These are phyloP conservation scores for Diplotaxis tenuifolia DNA, from an alignment of 345 rosid species.

Conservation along the genomic window DNA sequence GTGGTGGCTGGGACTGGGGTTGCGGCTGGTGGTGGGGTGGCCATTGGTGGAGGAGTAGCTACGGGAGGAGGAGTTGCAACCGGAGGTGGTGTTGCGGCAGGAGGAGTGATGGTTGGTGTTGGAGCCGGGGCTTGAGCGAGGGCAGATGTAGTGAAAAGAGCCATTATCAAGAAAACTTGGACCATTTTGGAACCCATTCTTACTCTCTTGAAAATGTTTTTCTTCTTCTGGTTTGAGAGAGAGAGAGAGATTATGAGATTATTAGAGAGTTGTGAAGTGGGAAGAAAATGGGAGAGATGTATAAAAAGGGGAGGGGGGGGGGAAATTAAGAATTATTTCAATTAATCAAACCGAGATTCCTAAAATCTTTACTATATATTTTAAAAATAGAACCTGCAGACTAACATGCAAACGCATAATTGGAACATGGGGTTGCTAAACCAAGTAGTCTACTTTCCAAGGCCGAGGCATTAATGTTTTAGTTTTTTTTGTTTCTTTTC, in stretches of 20 bases:
- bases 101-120: constrained; percentile 33
- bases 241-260: constrained; percentile 2
- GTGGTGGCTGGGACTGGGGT: constrained; percentile 30
- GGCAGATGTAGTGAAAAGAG: constrained; percentile 33
- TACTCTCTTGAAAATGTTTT: not conserved
- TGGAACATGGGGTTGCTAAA: constrained; percentile 35
- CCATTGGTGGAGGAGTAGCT: constrained; percentile 22
- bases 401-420: constrained; percentile 40
- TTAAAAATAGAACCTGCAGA: not conserved
- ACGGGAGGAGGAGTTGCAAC: constrained; percentile 14
- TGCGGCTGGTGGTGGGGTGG: constrained; percentile 29
- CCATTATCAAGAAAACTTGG: constrained; percentile 29
- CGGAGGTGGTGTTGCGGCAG: not conserved
- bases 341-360: constrained; percentile 28
- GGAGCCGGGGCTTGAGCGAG: constrained; percentile 38
- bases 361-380: constrained; percentile 9
- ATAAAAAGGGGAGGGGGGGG: constrained; percentile 25
- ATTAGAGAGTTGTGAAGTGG: constrained; percentile 12
- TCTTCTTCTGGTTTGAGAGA: constrained; percentile 12
- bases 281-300: constrained; percentile 22
- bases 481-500: not conserved
- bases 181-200: constrained; percentile 31
- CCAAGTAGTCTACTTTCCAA: not conserved
- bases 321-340: not conserved
- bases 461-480: not conserved